Evolutionary conservation across 352 stramenopile genomes (phyloP).

Genomic region (Blastocystis hominis): DNA sequence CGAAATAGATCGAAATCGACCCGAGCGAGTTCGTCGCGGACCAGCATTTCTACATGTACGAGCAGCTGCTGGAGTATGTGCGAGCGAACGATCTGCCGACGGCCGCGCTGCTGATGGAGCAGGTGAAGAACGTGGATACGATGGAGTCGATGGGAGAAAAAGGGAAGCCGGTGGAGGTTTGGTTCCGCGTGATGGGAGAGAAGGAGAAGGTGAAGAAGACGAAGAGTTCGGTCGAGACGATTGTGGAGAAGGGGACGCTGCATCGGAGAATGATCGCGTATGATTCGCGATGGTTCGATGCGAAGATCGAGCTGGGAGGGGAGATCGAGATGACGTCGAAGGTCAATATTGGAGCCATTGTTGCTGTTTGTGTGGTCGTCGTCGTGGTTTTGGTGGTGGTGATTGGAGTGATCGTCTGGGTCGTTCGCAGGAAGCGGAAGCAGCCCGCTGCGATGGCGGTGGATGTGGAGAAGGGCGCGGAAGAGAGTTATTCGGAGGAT

Average conservation of each 20-base stretch:
- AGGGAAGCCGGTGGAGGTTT: background rate
- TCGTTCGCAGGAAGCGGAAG: background rate
- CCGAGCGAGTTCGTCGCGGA: background rate
- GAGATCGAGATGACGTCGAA: background rate
- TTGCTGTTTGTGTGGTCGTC: background rate
- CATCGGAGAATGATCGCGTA: background rate
- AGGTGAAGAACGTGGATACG: background rate
- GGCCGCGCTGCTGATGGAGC: background rate
- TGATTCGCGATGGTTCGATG: background rate
- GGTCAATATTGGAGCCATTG: background rate
- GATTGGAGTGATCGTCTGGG: background rate
- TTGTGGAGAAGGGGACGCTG: background rate
- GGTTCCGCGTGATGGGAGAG: background rate
- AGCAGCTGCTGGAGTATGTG: background rate
- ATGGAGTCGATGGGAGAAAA: background rate
- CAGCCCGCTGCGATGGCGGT: background rate
- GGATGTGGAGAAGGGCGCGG: background rate
- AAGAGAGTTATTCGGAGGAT: background rate
- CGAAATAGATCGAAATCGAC: conserved; percentile 2
- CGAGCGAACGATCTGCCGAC: background rate
- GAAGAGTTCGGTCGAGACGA: background rate
- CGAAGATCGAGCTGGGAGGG: background rate
- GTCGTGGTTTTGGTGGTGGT: background rate
- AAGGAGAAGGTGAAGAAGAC: background rate
- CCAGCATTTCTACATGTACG: background rate